A percentile compares a stretch with the other conserved stretches of the same genome.
These are phyloP conservation scores for Fusarium longipes DNA, from an alignment of 2,329 filamentous ascomycete species.

Conservation along the genomic window DNA sequence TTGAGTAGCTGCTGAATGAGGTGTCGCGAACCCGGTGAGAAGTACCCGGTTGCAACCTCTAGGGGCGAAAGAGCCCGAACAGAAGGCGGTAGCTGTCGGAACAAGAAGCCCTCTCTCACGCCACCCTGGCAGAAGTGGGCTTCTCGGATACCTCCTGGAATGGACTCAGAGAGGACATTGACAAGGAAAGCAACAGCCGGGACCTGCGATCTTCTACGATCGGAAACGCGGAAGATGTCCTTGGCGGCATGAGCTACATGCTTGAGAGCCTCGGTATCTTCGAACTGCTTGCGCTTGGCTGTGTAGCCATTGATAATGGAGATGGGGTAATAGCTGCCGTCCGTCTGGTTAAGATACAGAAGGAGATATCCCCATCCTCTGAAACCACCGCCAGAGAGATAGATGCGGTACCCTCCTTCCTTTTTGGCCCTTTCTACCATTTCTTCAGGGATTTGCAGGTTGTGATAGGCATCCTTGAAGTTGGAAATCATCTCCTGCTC, in stretches of 20 bases:
- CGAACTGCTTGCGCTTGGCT: conserved; percentile 61
- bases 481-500: conserved; percentile 63
- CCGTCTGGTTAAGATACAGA: conserved; percentile 66
- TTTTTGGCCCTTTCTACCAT: conserved; percentile 57
- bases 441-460: conserved; percentile 64
- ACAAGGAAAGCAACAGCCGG: conserved; percentile 76
- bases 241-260: conserved; percentile 51
- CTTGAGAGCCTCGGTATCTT: conserved; percentile 57
- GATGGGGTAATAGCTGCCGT: conserved; percentile 72
- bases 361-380: conserved; percentile 78
- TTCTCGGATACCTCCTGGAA: conserved; percentile 68
- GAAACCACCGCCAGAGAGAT: conserved; percentile 77
- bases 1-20: conserved; percentile 61
- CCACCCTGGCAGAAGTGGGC: conserved; percentile 79
- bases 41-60: conserved; percentile 66
- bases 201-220: conserved; percentile 72
- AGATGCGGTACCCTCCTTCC: conserved; percentile 67
- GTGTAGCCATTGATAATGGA: conserved; percentile 78
- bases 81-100: conserved; percentile 60
- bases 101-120: conserved; percentile 74
- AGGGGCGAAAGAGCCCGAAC: conserved; percentile 67
- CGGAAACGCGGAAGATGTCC: conserved; percentile 70
- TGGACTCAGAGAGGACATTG: conserved; percentile 68
- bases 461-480: conserved; percentile 62
- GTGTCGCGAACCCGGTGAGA: conserved; percentile 60